phyloP scores from a whole-genome alignment of 2,329 filamentous ascomycete genomes.

The Cladosporium sp. region DNA sequence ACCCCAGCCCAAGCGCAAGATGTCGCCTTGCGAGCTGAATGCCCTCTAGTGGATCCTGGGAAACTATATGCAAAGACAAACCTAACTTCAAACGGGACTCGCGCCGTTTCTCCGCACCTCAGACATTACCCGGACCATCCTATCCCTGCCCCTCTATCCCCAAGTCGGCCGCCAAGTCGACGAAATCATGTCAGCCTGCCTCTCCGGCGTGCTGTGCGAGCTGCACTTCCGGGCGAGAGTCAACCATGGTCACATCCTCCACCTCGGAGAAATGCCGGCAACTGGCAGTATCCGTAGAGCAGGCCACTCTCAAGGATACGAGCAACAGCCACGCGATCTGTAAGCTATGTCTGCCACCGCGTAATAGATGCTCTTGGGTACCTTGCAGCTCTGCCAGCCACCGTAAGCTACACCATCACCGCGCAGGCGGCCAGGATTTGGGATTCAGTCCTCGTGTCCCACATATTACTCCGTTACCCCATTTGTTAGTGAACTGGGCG shows the following conservation, averaged over 20 bases:
- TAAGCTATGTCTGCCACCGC: neutral
- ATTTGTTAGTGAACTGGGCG: neutral
- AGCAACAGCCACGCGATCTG: conserved; percentile 1
- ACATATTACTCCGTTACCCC: conserved; percentile 7
- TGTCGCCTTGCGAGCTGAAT: no score
- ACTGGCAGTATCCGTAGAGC: neutral
- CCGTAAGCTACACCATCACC: conserved; percentile 3
- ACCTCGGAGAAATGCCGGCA: conserved; percentile 5
- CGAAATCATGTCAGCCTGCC: no score
- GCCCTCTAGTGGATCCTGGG: no score
- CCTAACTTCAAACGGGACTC: no score
- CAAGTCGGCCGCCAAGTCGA: no score
- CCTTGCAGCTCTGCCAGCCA: conserved; percentile 6
- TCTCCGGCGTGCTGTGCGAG: no score
- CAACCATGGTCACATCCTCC: conserved; percentile 1
- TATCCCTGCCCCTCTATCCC: no score
- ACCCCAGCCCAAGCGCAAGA: no score
- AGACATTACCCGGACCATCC: no score
- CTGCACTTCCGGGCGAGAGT: neutral
- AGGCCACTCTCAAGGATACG: neutral
- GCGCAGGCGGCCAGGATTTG: neutral
- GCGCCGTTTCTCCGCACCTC: no score
- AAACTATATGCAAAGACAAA: no score
- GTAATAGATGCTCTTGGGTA: neutral
- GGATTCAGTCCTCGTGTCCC: conserved; percentile 4